phyloP scores from a whole-genome alignment of 1,284 basidiomycete genomes.

The Leccinum holopus region DNA sequence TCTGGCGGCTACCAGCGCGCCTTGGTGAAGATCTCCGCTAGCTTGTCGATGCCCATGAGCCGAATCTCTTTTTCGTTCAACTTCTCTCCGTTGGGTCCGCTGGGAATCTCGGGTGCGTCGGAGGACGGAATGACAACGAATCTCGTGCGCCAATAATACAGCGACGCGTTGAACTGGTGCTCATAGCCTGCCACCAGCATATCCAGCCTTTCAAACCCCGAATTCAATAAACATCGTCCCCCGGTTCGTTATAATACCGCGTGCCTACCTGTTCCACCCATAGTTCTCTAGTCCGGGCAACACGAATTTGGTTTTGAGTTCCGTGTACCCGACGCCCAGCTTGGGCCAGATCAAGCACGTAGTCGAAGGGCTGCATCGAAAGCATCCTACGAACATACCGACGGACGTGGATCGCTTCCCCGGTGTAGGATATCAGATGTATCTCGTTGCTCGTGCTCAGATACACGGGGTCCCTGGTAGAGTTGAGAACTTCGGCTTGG shows the following conservation, averaged over 20 bases:
- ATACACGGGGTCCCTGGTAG: slow-evolving; percentile 77
- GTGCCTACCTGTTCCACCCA: slow-evolving; percentile 73
- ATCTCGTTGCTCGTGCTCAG: slow-evolving; percentile 96
- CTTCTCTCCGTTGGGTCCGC: slow-evolving; percentile 64
- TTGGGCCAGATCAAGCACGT: slow-evolving; percentile 95
- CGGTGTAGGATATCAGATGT: slow-evolving; percentile 86
- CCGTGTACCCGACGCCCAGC: slow-evolving; percentile 83
- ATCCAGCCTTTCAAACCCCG: slow-evolving; percentile 49
- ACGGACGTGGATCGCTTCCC: slow-evolving; percentile 85
- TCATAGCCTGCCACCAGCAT: slow-evolving; percentile 89
- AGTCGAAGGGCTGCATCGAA: slow-evolving; percentile 63
- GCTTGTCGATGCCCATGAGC: slow-evolving; percentile 86
- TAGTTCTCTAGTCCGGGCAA: slow-evolving; percentile 80
- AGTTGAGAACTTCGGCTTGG: slow-evolving; percentile 65
- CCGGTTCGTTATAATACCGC: background rate
- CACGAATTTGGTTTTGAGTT: slow-evolving; percentile 72
- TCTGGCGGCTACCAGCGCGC: slow-evolving; percentile 73
- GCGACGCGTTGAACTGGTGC: slow-evolving; percentile 73
- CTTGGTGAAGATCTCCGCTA: slow-evolving; percentile 85
- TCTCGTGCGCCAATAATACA: slow-evolving; percentile 94
- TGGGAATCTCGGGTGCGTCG: slow-evolving; percentile 56
- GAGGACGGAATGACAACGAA: slow-evolving; percentile 90
- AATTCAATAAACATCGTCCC: background rate
- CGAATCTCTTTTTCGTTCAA: slow-evolving; percentile 87
- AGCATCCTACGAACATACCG: slow-evolving; percentile 81